Conservation (phyloP, 2,329 filamentous ascomycete genomes). For the Ceratocystis papillata region DNA sequence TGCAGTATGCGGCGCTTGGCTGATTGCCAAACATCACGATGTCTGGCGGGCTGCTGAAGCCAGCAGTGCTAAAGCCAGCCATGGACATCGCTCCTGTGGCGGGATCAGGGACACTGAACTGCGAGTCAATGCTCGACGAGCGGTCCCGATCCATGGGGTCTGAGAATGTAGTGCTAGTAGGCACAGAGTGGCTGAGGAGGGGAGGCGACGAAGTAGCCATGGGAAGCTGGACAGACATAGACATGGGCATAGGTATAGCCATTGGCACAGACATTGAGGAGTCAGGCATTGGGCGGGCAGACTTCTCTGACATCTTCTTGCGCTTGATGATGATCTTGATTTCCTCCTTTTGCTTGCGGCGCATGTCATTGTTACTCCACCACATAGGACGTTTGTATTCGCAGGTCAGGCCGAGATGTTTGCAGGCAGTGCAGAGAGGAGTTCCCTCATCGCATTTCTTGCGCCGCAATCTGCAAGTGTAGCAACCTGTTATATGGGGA, state of each 20-base stretch:
- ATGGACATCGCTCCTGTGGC: not conserved
- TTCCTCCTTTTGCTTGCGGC: conserved; percentile 77
- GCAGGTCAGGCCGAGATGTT: conserved; percentile 69
- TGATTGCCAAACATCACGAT: conserved; percentile 50
- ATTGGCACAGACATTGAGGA: conserved; percentile 29
- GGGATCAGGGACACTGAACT: conserved; percentile 45
- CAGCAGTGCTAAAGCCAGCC: conserved; percentile 42
- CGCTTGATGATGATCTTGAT: conserved; percentile 98
- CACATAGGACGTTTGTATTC: conserved; percentile 95
- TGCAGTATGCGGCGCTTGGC: conserved; percentile 25
- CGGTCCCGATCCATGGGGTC: conserved; percentile 62
- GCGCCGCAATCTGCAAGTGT: conserved; percentile 54
- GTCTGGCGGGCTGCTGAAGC: conserved; percentile 51
- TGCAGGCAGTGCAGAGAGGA: conserved; percentile 54
- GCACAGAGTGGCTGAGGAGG: conserved; percentile 68
- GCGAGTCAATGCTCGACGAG: conserved; percentile 70
- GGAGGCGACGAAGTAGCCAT: conserved; percentile 53
- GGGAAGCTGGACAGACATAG: conserved; percentile 14
- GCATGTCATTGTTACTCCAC: conserved; percentile 90
- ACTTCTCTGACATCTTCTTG: conserved; percentile 88
- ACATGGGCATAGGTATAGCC: conserved; percentile 2
- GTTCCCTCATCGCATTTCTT: conserved; percentile 60
- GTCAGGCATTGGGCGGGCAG: conserved; percentile 46
- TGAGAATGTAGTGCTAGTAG: conserved; percentile 69
- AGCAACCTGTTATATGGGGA: conserved; percentile 43